These are phyloP conservation scores for Biancaea sappan DNA, from an alignment of 306 rosid genomes.

Conservation along the genomic window DNA sequence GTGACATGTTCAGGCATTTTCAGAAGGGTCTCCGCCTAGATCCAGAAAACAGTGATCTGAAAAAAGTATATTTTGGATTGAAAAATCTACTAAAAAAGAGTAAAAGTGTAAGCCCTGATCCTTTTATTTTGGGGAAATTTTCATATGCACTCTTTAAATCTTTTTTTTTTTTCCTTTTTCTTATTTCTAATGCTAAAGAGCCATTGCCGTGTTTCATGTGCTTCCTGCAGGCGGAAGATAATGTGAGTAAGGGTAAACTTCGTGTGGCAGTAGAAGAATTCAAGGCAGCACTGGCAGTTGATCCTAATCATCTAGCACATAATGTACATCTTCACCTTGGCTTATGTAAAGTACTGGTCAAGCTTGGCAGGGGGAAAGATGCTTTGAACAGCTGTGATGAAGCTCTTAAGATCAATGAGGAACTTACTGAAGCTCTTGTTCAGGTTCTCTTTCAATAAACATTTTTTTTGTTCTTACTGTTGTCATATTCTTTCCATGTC, in stretches of 20 bases:
- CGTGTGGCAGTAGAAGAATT: constrained; percentile 90
- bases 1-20: constrained; percentile 68
- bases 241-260: constrained; percentile 82
- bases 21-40: constrained; percentile 98
- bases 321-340: constrained; percentile 94
- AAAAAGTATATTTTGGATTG: constrained; percentile 93
- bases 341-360: constrained; percentile 85
- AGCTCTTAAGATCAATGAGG: constrained; percentile 75
- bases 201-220: constrained; percentile 22
- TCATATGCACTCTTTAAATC: constrained; percentile 12
- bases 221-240: constrained; percentile 86
- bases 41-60: constrained; percentile 90
- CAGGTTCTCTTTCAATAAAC: constrained; percentile 60
- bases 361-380: constrained; percentile 96
- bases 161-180: constrained; percentile 15
- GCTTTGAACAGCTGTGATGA: constrained; percentile 86
- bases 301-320: constrained; percentile 83
- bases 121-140: neutral
- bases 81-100: constrained; percentile 92
- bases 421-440: constrained; percentile 84
- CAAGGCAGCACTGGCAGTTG: constrained; percentile 77
- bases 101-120: constrained; percentile 65
- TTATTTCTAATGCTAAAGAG: constrained; percentile 34
- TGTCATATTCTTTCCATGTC: neutral
- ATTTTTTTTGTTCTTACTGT: constrained; percentile 22